Conservation (phyloP, 371 early-diverging fungal genomes). For the Mucor piriformis region DNA sequence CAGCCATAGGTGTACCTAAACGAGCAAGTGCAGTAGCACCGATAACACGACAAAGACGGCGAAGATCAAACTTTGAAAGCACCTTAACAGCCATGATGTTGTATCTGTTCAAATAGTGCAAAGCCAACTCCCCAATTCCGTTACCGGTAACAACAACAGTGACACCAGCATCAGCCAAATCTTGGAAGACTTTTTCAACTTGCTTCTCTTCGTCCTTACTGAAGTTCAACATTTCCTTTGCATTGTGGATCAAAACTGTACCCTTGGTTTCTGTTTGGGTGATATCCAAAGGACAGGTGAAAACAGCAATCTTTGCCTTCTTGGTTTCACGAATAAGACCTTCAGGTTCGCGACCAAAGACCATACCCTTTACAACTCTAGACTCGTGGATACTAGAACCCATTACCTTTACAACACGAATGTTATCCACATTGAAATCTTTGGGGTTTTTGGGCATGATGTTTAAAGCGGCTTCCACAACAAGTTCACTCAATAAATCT, state of each 20-base stretch:
- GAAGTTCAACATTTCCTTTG: conserved; percentile 96
- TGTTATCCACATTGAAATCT: conserved; percentile 93
- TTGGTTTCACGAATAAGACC: conserved; percentile 70
- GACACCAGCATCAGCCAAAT: conserved; percentile 90
- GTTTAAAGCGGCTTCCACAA: conserved; percentile 82
- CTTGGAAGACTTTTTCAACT: conserved; percentile 80
- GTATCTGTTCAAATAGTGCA: conserved; percentile 93
- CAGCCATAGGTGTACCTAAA: conserved; percentile 91
- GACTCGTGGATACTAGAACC: conserved; percentile 95
- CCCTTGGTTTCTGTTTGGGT: conserved; percentile 99
- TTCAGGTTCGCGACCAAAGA: conserved; percentile 96
- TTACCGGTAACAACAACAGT: conserved; percentile 93
- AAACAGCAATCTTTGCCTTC: conserved; percentile 95
- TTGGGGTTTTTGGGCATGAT: conserved; percentile 90
- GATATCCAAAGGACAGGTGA: conserved; percentile 96
- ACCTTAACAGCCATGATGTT: conserved; percentile 92
- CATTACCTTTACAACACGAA: conserved; percentile 97
- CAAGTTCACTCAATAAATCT: conserved; percentile 80
- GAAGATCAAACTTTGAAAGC: conserved; percentile 94
- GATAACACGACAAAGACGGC: conserved; percentile 91
- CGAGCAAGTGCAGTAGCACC: conserved; percentile 94
- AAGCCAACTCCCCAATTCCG: conserved; percentile 90
- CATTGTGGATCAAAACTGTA: conserved; percentile 96
- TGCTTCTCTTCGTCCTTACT: conserved; percentile 92
- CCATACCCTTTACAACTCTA: conserved; percentile 96